phyloP scores from a whole-genome alignment of 1,139 yeast genomes.

The Geotrichum aggregatum region DNA sequence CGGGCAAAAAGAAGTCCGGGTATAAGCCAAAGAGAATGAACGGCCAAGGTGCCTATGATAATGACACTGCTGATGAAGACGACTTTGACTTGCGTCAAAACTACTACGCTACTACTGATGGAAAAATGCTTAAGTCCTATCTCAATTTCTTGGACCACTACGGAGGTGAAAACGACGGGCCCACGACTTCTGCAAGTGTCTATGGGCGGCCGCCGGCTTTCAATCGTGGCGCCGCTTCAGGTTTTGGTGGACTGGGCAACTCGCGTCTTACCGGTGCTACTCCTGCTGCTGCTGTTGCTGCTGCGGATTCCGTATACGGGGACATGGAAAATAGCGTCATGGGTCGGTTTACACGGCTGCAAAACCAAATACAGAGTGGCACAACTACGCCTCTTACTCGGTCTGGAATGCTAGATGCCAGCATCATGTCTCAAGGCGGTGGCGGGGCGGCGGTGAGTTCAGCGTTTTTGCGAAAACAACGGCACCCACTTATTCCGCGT shows the following conservation, averaged over 20 bases:
- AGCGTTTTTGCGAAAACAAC: slow-evolving; percentile 4
- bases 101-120: slow-evolving; percentile 57
- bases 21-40: slow-evolving; percentile 25
- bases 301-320: slow-evolving; percentile 1
- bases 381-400: slow-evolving; percentile 14
- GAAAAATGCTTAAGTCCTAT: slow-evolving; percentile 89
- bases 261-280: background rate
- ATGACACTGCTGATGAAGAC: slow-evolving; percentile 10
- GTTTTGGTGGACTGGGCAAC: background rate
- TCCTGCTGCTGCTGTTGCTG: background rate
- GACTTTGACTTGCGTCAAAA: slow-evolving; percentile 32
- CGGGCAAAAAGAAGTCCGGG: slow-evolving; percentile 45
- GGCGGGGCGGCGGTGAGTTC: background rate
- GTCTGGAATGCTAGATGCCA: slow-evolving; percentile 16
- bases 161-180: slow-evolving; percentile 41
- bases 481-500: background rate
- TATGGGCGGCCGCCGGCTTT: slow-evolving; percentile 11
- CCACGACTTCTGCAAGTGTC: slow-evolving; percentile 15
- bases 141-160: slow-evolving; percentile 82
- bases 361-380: slow-evolving; percentile 14
- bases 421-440: slow-evolving; percentile 4
- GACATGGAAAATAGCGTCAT: slow-evolving; percentile 33
- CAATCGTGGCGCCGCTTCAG: background rate
- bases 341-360: slow-evolving; percentile 29
- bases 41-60: slow-evolving; percentile 24